These are phyloP conservation scores for Dimocarpus longan DNA, from an alignment of 345 rosid genomes.

Conservation along the genomic window DNA sequence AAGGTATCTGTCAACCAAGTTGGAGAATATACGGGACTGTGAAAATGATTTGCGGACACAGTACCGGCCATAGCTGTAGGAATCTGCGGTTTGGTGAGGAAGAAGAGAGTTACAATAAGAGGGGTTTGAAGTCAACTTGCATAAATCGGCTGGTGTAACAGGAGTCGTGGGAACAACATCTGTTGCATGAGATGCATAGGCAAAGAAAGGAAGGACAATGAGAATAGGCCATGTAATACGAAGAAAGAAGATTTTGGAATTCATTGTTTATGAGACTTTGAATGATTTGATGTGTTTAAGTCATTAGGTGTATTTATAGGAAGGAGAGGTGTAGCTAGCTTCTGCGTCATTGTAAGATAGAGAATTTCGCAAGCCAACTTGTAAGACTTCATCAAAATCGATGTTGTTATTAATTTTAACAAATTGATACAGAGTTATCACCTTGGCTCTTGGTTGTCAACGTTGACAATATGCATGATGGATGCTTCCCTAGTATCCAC, in stretches of 20 bases:
- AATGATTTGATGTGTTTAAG: not conserved
- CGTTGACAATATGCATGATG: too few relatives aligned
- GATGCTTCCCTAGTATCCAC: too few relatives aligned
- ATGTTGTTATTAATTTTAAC: too few relatives aligned
- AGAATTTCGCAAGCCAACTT: conserved; percentile 22
- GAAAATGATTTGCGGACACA: conserved; percentile 60
- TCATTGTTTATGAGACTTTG: conserved; percentile 17
- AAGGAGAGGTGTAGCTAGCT: not conserved
- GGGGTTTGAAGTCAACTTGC: conserved; percentile 66
- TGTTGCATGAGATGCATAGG: conserved; percentile 28
- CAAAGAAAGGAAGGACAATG: conserved; percentile 30
- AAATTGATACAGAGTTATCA: too few relatives aligned
- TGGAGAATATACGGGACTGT: conserved; percentile 59
- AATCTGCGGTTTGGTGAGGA: conserved; percentile 46
- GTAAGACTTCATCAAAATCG: conserved; percentile 8
- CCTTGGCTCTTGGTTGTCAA: too few relatives aligned
- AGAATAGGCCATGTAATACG: not conserved
- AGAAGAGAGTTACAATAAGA: conserved; percentile 60
- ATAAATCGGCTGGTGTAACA: conserved; percentile 38
- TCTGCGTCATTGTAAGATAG: not conserved
- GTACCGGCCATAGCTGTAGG: conserved; percentile 55
- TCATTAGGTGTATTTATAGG: conserved; percentile 27
- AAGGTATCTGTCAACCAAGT: conserved; percentile 53
- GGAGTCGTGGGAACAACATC: conserved; percentile 23
- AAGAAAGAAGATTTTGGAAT: conserved; percentile 17